Percentiles rank a stretch among this genome's conserved stretches.
phyloP scores from a whole-genome alignment of 2,329 filamentous ascomycete genomes.

The Nectriaceae sp. region DNA sequence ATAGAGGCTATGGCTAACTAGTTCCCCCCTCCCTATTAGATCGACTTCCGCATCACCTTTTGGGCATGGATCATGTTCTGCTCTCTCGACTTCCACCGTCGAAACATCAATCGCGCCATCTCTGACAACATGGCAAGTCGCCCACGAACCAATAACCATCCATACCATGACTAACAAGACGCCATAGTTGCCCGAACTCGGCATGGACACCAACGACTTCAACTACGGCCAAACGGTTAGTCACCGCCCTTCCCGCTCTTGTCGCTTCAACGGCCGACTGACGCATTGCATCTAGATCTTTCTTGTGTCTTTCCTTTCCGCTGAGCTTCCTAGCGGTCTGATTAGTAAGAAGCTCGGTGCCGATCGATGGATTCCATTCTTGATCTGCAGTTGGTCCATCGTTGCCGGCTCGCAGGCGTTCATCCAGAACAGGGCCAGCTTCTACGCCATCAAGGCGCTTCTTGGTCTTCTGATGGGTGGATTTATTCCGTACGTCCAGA shows the following conservation, averaged over 20 bases:
- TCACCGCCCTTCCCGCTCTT: background rate
- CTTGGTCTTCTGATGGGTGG: constrained; percentile 51
- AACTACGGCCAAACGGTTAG: constrained; percentile 44
- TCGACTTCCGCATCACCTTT: constrained; percentile 47
- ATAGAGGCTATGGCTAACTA: constrained; percentile 13
- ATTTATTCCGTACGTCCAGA: constrained; percentile 46
- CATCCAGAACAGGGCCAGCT: constrained; percentile 37
- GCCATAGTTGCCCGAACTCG: constrained; percentile 37
- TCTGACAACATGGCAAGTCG: constrained; percentile 39
- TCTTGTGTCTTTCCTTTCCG: constrained; percentile 45
- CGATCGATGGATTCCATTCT: constrained; percentile 46
- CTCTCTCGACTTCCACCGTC: constrained; percentile 46
- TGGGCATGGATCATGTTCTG: constrained; percentile 52
- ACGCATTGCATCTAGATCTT: constrained; percentile 37
- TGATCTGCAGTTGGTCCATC: constrained; percentile 44
- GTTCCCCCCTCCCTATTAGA: constrained; percentile 31
- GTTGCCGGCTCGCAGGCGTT: constrained; percentile 41
- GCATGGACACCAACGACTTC: constrained; percentile 47
- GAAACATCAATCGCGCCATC: constrained; percentile 48
- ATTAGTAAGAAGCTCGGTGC: constrained; percentile 54
- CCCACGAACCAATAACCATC: background rate
- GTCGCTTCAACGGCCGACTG: background rate
- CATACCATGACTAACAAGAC: constrained; percentile 3
- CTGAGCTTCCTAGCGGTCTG: constrained; percentile 51
- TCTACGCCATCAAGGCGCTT: constrained; percentile 44